These are phyloP conservation scores for Penicillium paneum DNA, from an alignment of 2,329 filamentous ascomycete genomes.

Conservation along the genomic window DNA sequence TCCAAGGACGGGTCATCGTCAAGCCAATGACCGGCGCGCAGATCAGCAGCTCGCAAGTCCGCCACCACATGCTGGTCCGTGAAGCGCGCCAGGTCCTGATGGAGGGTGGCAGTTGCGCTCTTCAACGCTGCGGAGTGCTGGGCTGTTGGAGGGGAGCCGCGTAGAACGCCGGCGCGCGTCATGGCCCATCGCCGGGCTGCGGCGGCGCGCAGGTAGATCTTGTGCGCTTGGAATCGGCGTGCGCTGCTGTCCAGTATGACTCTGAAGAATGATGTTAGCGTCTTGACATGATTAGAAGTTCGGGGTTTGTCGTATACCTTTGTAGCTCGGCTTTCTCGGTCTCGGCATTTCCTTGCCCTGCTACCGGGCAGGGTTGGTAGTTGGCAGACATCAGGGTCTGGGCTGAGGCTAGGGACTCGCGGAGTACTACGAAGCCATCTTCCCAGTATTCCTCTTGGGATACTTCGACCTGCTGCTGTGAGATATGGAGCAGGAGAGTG, in stretches of 20 bases:
- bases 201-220: slow-evolving; percentile 57
- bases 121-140: slow-evolving; percentile 50
- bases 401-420: slow-evolving; percentile 55
- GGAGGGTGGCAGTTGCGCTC: slow-evolving; percentile 42
- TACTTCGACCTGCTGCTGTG: slow-evolving; percentile 51
- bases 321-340: slow-evolving; percentile 56
- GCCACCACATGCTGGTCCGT: slow-evolving; percentile 57
- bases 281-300: slow-evolving; percentile 2
- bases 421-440: slow-evolving; percentile 57
- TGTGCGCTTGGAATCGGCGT: slow-evolving; percentile 60
- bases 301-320: slow-evolving; percentile 40
- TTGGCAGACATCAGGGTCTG: slow-evolving; percentile 54
- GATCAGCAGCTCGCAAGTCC: slow-evolving; percentile 55
- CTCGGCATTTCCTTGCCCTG: slow-evolving; percentile 49
- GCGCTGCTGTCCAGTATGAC: slow-evolving; percentile 60
- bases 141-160: slow-evolving; percentile 49
- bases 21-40: slow-evolving; percentile 59
- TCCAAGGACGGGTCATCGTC: slow-evolving; percentile 58
- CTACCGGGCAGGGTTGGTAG: slow-evolving; percentile 46
- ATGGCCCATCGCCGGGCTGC: slow-evolving; percentile 60
- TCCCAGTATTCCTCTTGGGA: slow-evolving; percentile 56
- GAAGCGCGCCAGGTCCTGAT: slow-evolving; percentile 55
- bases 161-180: slow-evolving; percentile 50
- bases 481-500: slow-evolving; percentile 58
- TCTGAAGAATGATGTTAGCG: slow-evolving; percentile 35